phyloP scores from a whole-genome alignment of 129 eudicot genomes.

The Flaveria robusta region DNA sequence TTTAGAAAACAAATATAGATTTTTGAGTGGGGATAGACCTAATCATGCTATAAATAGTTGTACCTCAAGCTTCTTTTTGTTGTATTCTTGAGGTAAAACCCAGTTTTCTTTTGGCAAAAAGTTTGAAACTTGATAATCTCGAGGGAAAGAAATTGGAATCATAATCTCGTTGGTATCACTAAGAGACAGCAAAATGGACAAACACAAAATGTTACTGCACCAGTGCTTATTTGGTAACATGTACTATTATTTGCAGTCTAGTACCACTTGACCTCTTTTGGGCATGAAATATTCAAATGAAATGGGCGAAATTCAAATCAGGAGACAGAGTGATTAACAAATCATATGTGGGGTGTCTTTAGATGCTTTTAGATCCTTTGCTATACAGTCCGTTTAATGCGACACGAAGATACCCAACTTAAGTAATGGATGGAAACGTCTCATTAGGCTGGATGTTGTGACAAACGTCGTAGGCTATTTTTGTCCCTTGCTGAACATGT shows the following conservation, averaged over 20 bases:
- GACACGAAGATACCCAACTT: no score
- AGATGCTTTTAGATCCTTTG: constrained; percentile 1
- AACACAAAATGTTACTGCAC: constrained; percentile 30
- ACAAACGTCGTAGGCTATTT: no score
- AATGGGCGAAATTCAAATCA: neutral
- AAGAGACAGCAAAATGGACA: constrained; percentile 27
- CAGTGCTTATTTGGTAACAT: constrained; percentile 28
- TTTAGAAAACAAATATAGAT: neutral
- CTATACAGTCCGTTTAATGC: neutral
- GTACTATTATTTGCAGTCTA: constrained; percentile 31
- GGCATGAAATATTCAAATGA: constrained; percentile 10
- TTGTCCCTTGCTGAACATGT: no score
- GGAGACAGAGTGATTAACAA: constrained; percentile 2
- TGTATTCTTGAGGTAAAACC: constrained; percentile 21
- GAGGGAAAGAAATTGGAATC: constrained; percentile 22
- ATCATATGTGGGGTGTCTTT: neutral
- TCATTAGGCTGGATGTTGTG: no score
- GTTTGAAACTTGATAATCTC: constrained; percentile 26
- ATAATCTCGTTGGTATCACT: constrained; percentile 27
- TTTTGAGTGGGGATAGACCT: neutral
- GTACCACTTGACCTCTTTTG: constrained; percentile 39
- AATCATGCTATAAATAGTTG: constrained; percentile 23
- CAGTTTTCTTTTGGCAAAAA: constrained; percentile 16
- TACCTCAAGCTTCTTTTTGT: constrained; percentile 14
- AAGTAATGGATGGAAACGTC: neutral